Evolutionary conservation across 1,284 basidiomycete genomes (phyloP).

Genomic region (Microbotryum lychnidis-dioicae): DNA sequence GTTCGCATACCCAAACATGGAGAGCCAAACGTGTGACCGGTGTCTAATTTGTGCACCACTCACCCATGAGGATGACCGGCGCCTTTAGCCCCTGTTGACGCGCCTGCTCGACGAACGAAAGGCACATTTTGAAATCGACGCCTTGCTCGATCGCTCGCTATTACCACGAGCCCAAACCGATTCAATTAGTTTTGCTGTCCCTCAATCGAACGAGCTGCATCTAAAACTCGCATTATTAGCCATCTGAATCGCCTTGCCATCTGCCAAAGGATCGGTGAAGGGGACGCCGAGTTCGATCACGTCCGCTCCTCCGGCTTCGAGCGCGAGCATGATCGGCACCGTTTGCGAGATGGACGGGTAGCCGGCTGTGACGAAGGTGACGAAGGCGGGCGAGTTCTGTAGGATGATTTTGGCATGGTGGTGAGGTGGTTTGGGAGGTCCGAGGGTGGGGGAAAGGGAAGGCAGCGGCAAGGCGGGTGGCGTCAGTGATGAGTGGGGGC

Average conservation of each 20-base stretch:
- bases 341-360: conserved; percentile 72
- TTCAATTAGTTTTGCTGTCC: not conserved
- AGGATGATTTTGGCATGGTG: no score
- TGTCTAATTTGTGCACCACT: conserved; percentile 25
- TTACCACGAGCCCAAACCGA: not conserved
- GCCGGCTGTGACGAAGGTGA: conserved; percentile 83
- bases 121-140: conserved; percentile 65
- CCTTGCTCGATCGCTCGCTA: conserved; percentile 74
- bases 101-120: conserved; percentile 71
- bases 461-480: no score
- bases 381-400: conserved; percentile 35
- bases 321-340: conserved; percentile 76
- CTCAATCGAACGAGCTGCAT: not conserved
- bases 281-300: conserved; percentile 94
- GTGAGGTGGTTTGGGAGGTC: no score
- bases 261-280: conserved; percentile 93
- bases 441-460: no score
- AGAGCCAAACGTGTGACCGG: not conserved
- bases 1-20: not conserved
- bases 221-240: conserved; percentile 65
- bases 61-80: conserved; percentile 90
- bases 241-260: conserved; percentile 78
- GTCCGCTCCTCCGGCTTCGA: conserved; percentile 87
- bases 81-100: conserved; percentile 69
- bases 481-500: no score